Evolutionary conservation across 371 early-diverging fungal species (phyloP), one percentile per base, ranked within the genome.

Genomic region (Apophysomyces variabilis): DNA sequence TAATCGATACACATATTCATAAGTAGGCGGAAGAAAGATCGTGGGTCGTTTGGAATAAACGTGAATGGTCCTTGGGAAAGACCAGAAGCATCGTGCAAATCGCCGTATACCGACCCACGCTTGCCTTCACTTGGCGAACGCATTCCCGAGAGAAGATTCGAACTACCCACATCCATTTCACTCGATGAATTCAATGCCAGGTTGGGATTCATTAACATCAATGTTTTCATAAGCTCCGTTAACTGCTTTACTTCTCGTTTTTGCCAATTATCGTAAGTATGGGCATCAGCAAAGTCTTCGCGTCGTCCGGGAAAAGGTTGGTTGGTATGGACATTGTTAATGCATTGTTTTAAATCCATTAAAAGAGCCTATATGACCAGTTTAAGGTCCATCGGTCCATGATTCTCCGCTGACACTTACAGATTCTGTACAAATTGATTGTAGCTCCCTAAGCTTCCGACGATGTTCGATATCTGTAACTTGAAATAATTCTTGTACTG

Each of bases 11-110:
- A 82, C 70, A 78, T 70, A 18, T 72, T 76, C 67, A 84, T 66
- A 35, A 84, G 61, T 7, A 73, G 43, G 8, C 74, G 80, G 61
- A 78, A 84, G 50, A 69, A 82, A 7, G 70, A 70, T 39, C 78
- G 78, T 0, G 85, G 85, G 45, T 79, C 75, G 21, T 60, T 45
- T 26, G 85, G 85, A 58, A 84, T 79, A 58, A 80, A 84, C 2
- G 72, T 69, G 47, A 82, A 78, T 9, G 62, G 9, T 18, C 61
- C 65, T 50, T 59, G 46, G 1, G 18, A 37, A 7, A 35, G 38
- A 21, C 61, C 58, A 14, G 54, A 16, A 9, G 11, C 4, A 21
- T 50, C 54, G 54, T 50, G 54, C 21, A 26, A 4, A 11, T 50
- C 54, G 5, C 54, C 54, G 21, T 50, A 50, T 26, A 50, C 9